These are phyloP conservation scores for Alternaria alternata DNA, from an alignment of 2,329 filamentous ascomycete genomes.

Conservation along the genomic window DNA sequence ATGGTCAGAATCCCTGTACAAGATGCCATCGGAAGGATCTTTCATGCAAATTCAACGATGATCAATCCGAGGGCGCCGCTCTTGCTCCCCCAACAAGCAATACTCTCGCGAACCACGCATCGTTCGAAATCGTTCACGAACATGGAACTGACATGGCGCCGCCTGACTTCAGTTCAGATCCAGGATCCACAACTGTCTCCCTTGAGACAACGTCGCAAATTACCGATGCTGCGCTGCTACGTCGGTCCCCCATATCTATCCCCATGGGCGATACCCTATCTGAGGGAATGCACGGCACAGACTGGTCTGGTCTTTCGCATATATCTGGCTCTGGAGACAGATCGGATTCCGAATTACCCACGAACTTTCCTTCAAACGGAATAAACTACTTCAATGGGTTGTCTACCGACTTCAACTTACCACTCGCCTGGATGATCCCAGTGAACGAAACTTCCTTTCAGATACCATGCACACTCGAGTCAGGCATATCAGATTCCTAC, in stretches of 20 bases:
- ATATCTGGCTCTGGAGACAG: background rate
- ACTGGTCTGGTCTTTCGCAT: background rate
- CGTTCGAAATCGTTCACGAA: background rate
- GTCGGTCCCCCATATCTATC: background rate
- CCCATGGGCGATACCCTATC: background rate
- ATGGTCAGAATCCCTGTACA: background rate
- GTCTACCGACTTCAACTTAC: background rate
- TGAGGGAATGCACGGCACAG: background rate
- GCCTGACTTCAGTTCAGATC: background rate
- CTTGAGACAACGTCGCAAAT: background rate
- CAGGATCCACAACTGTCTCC: background rate
- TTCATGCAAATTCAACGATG: background rate
- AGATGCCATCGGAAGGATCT: background rate
- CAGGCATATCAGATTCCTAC: background rate
- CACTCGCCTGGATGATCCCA: background rate
- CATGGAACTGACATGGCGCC: background rate
- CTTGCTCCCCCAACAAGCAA: background rate
- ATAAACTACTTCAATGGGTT: background rate
- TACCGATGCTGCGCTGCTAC: background rate
- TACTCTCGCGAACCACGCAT: background rate
- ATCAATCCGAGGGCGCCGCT: background rate
- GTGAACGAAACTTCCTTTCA: background rate
- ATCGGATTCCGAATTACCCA: background rate
- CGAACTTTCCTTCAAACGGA: background rate
- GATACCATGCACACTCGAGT: background rate